Evolutionary conservation across 305 asterid species (phyloP), one percentile per base, ranked within the genome.

Genomic region (Fraxinus platypoda): DNA sequence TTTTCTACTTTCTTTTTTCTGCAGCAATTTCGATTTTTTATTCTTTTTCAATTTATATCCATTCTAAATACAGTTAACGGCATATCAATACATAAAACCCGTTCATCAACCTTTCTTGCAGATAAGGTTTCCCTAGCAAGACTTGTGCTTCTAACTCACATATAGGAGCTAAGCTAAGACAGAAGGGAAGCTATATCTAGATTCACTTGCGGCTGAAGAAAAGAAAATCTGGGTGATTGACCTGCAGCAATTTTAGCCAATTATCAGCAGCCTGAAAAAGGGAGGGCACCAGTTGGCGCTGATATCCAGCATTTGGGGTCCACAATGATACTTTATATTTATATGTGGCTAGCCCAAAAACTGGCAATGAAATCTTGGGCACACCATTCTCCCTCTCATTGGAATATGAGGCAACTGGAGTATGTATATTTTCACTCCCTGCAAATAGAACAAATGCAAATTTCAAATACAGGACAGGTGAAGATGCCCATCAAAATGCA

Each of bases 201-300:
- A 28, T 66, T 89, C 88, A 92, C 80, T 95, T 87, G 68, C 95
- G 93, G 85, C 81, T 83, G 89, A 95, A 95, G 94, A 95, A 95
- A 49, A 90, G 83, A 83, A 92, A 95, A 89, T 95, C 99, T 21
- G 98, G 99, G 84, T 94, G 99, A 84, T 89, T 86, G 84, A 90
- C 97, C 86, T 91, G 89, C 34, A 81, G 91, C 83, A 49, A 80
- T 33, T 85, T 85, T 7, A 93, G 88, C 96, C 93, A 88, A 28
- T 91, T 85, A 75, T 89, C 94, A 19, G 99, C 99, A 80, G 83
- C 89, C 87, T 92, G 97, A 77, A 88, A 80, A 76, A 94, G 94
- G 54, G 87, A 68, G 81, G 82, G 87, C 78, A 92, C 86, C 87
- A 92, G 70, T 66, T 88, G 93, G 80, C 83, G 86, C 81, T 90